Evolutionary conservation across 2,329 filamentous ascomycete genomes (phyloP).

Genomic region (Leptodontidium sp.): DNA sequence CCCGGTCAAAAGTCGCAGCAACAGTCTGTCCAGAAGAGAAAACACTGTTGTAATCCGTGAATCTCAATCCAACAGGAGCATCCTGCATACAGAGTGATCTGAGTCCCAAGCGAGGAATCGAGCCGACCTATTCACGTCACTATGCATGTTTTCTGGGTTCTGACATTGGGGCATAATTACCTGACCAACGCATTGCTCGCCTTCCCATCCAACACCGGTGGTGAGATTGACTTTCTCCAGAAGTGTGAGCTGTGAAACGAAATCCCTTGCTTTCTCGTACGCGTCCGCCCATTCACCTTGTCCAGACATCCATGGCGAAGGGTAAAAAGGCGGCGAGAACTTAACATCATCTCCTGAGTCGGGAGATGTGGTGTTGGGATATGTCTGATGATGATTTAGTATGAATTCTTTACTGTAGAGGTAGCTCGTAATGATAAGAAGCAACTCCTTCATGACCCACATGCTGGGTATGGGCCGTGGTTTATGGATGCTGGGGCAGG

Average conservation of each 20-base stretch:
- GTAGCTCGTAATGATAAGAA: slow-evolving; percentile 22
- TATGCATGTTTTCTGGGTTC: not conserved
- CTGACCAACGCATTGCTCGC: slow-evolving; percentile 45
- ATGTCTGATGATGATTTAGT: slow-evolving; percentile 21
- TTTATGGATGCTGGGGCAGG: not conserved
- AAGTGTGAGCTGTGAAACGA: slow-evolving; percentile 79
- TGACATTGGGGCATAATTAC: slow-evolving; percentile 24
- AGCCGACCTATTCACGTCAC: slow-evolving; percentile 38
- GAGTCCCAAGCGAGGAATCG: slow-evolving; percentile 46
- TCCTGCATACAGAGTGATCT: slow-evolving; percentile 47
- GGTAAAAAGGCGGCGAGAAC: slow-evolving; percentile 40
- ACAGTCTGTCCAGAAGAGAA: slow-evolving; percentile 76
- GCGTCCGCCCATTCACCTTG: slow-evolving; percentile 69
- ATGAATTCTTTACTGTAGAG: slow-evolving; percentile 20
- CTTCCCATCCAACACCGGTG: slow-evolving; percentile 68
- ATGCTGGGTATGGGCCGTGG: slow-evolving; percentile 13
- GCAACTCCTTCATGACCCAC: slow-evolving; percentile 19
- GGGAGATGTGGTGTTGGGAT: slow-evolving; percentile 22
- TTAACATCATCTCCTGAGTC: slow-evolving; percentile 5
- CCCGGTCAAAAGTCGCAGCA: slow-evolving; percentile 74
- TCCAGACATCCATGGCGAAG: slow-evolving; percentile 43
- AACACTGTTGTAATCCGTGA: slow-evolving; percentile 71
- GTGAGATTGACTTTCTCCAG: slow-evolving; percentile 93
- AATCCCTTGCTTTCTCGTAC: slow-evolving; percentile 71
- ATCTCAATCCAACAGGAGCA: slow-evolving; percentile 50